Evolutionary conservation across 1,284 basidiomycete genomes (phyloP).

Genomic region (Ganoderma meredithae): DNA sequence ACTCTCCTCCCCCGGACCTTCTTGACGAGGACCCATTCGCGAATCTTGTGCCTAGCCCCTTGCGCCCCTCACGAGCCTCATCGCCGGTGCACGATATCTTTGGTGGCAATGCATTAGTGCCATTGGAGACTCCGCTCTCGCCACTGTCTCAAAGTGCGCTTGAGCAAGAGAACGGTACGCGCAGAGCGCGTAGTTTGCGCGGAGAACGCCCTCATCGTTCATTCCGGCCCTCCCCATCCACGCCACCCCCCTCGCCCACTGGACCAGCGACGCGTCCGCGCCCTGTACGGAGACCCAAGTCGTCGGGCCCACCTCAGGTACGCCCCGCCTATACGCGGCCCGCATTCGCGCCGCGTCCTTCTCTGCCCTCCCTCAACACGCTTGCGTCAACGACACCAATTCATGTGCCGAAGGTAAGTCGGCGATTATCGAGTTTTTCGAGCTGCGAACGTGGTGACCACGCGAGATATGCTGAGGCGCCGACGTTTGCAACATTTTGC

Average conservation of each 20-base stretch:
- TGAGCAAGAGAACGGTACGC: constrained; percentile 18
- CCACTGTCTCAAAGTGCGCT: constrained; percentile 34
- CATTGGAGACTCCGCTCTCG: constrained; percentile 37
- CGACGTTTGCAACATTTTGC: constrained; percentile 20
- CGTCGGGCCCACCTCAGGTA: constrained; percentile 47
- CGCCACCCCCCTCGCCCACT: constrained; percentile 36
- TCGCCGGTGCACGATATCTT: constrained; percentile 35
- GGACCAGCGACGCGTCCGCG: constrained; percentile 31
- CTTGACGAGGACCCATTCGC: constrained; percentile 79
- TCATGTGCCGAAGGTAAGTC: constrained; percentile 61
- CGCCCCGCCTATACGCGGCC: constrained; percentile 54
- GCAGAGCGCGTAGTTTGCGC: constrained; percentile 17
- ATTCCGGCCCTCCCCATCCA: constrained; percentile 27
- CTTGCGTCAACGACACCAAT: constrained; percentile 66
- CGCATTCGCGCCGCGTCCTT: constrained; percentile 55
- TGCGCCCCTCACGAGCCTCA: constrained; percentile 30
- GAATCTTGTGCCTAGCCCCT: constrained; percentile 49
- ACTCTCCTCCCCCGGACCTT: constrained; percentile 51
- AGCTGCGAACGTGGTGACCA: constrained; percentile 20
- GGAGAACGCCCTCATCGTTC: constrained; percentile 25
- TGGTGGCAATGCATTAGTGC: constrained; percentile 18
- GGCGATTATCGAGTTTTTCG: constrained; percentile 11
- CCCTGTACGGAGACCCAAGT: constrained; percentile 43
- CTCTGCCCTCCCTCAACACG: constrained; percentile 68
- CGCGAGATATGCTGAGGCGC: constrained; percentile 23